These are phyloP conservation scores for Volvox reticuliferus DNA, from an alignment of 139 green algal species.

Conservation along the genomic window DNA sequence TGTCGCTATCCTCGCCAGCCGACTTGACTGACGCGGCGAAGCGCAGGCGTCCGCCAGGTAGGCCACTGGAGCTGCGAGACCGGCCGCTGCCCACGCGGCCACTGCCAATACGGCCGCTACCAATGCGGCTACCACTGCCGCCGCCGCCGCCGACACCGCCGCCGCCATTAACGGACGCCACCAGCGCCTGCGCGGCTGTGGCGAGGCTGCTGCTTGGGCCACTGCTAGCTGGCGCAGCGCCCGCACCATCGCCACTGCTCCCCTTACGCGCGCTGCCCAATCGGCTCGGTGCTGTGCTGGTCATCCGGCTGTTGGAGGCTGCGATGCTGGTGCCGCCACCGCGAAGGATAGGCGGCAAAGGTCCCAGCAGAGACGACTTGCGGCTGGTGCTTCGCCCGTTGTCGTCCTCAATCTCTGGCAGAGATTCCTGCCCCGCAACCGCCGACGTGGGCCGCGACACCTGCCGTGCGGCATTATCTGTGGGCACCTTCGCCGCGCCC, in stretches of 20 bases:
- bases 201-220: neutral
- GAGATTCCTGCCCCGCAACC: neutral
- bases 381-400: neutral
- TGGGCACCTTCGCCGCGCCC: neutral
- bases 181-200: neutral
- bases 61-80: neutral
- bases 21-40: conserved; percentile 1
- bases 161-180: neutral
- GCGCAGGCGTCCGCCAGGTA: conserved; percentile 1
- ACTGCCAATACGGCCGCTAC: neutral
- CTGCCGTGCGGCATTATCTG: neutral
- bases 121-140: neutral
- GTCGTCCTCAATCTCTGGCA: neutral
- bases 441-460: neutral
- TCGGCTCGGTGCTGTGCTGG: neutral
- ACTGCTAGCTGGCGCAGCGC: neutral
- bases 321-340: neutral
- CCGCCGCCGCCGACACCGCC: neutral
- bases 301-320: neutral
- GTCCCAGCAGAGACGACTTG: neutral
- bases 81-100: neutral
- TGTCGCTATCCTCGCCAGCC: neutral
- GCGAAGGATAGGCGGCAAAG: neutral
- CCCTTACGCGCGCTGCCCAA: neutral
- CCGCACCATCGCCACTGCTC: neutral